A percentile compares a stretch with the other conserved stretches of the same genome.
phyloP scores from a whole-genome alignment of 2,329 filamentous ascomycete genomes.

The Spiromastix sp. region DNA sequence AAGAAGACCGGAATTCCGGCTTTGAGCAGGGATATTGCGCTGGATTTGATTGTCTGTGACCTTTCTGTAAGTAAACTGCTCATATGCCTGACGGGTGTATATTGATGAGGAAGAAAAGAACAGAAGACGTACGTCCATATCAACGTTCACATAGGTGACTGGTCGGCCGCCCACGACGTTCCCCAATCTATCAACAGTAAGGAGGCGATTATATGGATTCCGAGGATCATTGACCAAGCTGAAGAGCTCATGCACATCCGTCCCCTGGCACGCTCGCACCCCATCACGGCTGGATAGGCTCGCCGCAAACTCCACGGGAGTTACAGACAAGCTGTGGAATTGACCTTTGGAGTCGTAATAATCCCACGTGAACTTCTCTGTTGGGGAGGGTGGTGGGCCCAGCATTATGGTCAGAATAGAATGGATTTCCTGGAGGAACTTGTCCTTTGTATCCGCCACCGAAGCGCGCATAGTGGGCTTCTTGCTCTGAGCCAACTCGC shows the following conservation, averaged over 20 bases:
- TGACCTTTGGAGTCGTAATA: slow-evolving; percentile 61
- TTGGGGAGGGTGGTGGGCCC: slow-evolving; percentile 63
- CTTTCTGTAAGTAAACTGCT: background rate
- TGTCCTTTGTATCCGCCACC: slow-evolving; percentile 49
- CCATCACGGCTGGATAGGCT: slow-evolving; percentile 52
- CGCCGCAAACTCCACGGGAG: slow-evolving; percentile 61
- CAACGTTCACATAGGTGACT: slow-evolving; percentile 74
- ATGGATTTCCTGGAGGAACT: slow-evolving; percentile 72
- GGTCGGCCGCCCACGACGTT: slow-evolving; percentile 69
- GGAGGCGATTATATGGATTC: slow-evolving; percentile 58
- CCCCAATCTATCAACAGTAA: slow-evolving; percentile 69
- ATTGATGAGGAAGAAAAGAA: background rate
- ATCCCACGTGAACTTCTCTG: slow-evolving; percentile 66
- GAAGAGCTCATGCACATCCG: slow-evolving; percentile 58
- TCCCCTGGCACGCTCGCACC: slow-evolving; percentile 47
- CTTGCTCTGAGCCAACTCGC: slow-evolving; percentile 41
- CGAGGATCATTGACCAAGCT: slow-evolving; percentile 80
- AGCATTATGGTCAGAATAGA: slow-evolving; percentile 72
- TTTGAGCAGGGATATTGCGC: slow-evolving; percentile 67
- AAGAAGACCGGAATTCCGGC: slow-evolving; percentile 78
- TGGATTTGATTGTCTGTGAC: slow-evolving; percentile 53
- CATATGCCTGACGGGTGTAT: background rate
- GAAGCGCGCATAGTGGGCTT: slow-evolving; percentile 27
- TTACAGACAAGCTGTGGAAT: slow-evolving; percentile 51
- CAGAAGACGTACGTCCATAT: slow-evolving; percentile 42